A percentile compares a stretch with the other conserved stretches of the same genome.
Conservation (phyloP, 257 asterid genomes). For the Scutellaria barbata region DNA sequence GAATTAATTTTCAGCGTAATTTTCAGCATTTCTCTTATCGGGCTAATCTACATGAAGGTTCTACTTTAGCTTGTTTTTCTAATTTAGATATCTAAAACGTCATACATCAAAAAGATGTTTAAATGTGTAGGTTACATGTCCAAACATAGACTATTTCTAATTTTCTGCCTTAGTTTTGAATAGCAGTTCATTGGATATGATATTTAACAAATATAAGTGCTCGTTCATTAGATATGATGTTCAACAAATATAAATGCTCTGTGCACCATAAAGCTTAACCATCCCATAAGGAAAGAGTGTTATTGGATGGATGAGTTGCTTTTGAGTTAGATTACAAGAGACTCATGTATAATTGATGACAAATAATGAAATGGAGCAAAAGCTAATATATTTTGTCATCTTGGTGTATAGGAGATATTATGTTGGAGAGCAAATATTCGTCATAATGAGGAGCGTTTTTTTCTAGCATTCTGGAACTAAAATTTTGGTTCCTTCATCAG, state of each 20-base stretch:
- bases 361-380: not conserved
- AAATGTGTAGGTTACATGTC: not conserved
- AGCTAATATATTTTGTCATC: not conserved
- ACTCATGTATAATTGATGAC: not conserved
- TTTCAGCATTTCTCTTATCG: not conserved
- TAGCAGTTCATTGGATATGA: not conserved
- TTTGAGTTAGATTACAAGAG: not conserved
- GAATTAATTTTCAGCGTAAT: not conserved
- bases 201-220: not conserved
- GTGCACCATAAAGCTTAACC: not conserved
- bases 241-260: not conserved
- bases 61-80: not conserved
- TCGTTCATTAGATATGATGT: not conserved
- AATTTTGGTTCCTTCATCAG: not conserved
- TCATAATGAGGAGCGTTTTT: not conserved
- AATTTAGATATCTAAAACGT: not conserved
- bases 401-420: not conserved
- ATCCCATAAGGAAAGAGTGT: not conserved
- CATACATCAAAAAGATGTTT: not conserved
- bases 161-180: constrained; percentile 6
- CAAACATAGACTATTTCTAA: not conserved
- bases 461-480: not conserved
- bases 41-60: not conserved
- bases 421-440: not conserved
- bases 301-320: not conserved